Base-by-base conservation (phyloP, 306 rosid genomes). In the Calophaca sinica region DNA sequence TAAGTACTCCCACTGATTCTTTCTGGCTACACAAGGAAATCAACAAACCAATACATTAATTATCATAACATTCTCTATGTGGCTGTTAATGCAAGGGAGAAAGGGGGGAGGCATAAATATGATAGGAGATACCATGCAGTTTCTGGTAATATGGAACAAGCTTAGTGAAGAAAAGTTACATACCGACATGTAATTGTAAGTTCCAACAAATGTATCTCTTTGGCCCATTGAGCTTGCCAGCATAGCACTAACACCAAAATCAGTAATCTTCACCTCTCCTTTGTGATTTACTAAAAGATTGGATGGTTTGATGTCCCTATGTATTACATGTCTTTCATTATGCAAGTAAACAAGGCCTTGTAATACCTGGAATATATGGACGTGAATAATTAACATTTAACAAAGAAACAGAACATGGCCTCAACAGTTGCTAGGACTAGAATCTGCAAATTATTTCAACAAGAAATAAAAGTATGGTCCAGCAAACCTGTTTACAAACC, bases 151-250 rank as follows among this genome's bases (percentile, higher is more conserved):
- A 65, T 35, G 70, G 61, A 57, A 70, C 49, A 74, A 15, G 42
- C 38, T 35, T 50, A 28, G 33, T 49, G 44, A 41, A 48, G 48
- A 54, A 78, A 75, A 76, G 75, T 69, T 57, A 89, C 98, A 15
- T 81, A 94, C 99, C 99, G 99, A 92, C 99, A 94, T 94, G 86
- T 94, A 94, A 78, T 94, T 92, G 82, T 94, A 92, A 66, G 99
- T 94, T 76, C 98, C 99, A 26, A 96, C 99, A 63, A 96, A 96
- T 72, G 99, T 92, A 77, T 96, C 98, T 72, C 99, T 90, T 84
- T 90, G 99, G 75, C 97, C 99, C 89, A 96, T 92, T 64, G 97
- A 88, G 82, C 92, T 92, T 58, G 97, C 99, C 58, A 96, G 93
- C 84, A 88, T 74, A 63, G 99, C 99, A 88, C 98, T 96, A 68